Evolutionary conservation across 2,329 filamentous ascomycete species (phyloP), one percentile per base, ranked within the genome.

Genomic region (Ophiocordyceps robertsii): DNA sequence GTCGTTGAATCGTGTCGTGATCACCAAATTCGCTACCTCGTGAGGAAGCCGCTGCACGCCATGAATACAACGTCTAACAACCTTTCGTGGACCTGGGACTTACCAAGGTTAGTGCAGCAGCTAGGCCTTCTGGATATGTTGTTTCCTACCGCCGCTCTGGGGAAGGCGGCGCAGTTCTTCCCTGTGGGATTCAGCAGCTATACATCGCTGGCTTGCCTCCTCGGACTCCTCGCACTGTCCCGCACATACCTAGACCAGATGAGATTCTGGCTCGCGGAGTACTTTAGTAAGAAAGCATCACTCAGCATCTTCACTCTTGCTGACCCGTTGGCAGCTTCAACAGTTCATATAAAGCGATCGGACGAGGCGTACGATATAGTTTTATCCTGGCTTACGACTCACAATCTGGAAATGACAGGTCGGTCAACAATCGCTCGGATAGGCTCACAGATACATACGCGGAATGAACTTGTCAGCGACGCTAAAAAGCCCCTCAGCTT

Each of bases 391-490:
- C 4, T 44, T 4, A 41, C 47, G 16, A 16, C 43, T 24, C 43
- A 46, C 27, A 43, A 43, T 6, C 48, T 51, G 37, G 43, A 47
- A 24, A 21, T 45, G 32, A 45, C 46, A 17, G 37, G 50, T 27
- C 44, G 49, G 27, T 53, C 43, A 29, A 37, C 44, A 24, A 27
- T 42, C 13, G 40, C 35, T n/a, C 40, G 40, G 12, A 37, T 36
- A n/a, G 30, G 37, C 5, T n/a, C n/a, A n/a, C 6, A 19, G n/a
- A 3, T 3, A 12, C 16, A 5, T 3, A 12, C n/a, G 2, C 21
- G 11, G 14, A 24, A 37, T 16, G 16, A 19, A 6, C 46, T n/a
- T n/a, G n/a, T n/a, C n/a, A n/a, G n/a, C n/a, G n/a, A 46, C 12
- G 42, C 32, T 36, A 46, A 49, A 31, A 47, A 43, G 43, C 29